Evolutionary conservation across 2,329 filamentous ascomycete genomes (phyloP).

Genomic region (Fusarium sp.): DNA sequence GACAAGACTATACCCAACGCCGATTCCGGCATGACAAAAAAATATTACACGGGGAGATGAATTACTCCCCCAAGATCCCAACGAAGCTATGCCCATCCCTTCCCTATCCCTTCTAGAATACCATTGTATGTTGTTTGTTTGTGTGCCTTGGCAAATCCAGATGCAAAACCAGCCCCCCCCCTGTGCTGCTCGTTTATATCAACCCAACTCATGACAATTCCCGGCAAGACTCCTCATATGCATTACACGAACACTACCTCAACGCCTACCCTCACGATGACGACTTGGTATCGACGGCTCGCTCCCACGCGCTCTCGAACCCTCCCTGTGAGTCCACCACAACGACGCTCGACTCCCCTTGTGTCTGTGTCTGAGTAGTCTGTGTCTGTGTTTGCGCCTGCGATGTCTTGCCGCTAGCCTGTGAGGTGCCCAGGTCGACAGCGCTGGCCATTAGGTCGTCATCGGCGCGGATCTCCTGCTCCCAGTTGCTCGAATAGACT

Average conservation of each 20-base stretch:
- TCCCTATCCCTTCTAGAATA: conserved; percentile 19
- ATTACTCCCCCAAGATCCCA: conserved; percentile 6
- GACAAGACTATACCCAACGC: conserved; percentile 38
- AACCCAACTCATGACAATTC: conserved; percentile 6
- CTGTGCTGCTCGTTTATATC: conserved; percentile 28
- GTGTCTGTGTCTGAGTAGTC: conserved; percentile 21
- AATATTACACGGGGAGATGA: conserved; percentile 33
- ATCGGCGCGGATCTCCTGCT: conserved; percentile 65
- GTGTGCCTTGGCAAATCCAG: conserved; percentile 27
- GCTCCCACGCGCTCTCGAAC: conserved; percentile 75
- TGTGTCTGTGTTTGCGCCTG: conserved; percentile 29
- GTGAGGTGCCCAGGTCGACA: conserved; percentile 46
- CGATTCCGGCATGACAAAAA: conserved; percentile 27
- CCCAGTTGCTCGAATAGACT: conserved; percentile 86
- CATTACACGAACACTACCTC: conserved; percentile 19
- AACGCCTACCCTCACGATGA: conserved; percentile 10
- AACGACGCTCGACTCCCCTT: conserved; percentile 60
- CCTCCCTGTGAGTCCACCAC: conserved; percentile 59
- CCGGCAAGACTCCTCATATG: conserved; percentile 32
- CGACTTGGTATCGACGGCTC: conserved; percentile 56
- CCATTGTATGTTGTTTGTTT: conserved; percentile 16
- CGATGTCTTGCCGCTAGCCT: conserved; percentile 16
- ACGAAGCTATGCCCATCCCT: conserved; percentile 9
- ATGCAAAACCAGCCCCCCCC: conserved; percentile 13
- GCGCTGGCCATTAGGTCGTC: conserved; percentile 54